Conservation (phyloP, 495 filamentous ascomycete species). For the Collariella sp. region DNA sequence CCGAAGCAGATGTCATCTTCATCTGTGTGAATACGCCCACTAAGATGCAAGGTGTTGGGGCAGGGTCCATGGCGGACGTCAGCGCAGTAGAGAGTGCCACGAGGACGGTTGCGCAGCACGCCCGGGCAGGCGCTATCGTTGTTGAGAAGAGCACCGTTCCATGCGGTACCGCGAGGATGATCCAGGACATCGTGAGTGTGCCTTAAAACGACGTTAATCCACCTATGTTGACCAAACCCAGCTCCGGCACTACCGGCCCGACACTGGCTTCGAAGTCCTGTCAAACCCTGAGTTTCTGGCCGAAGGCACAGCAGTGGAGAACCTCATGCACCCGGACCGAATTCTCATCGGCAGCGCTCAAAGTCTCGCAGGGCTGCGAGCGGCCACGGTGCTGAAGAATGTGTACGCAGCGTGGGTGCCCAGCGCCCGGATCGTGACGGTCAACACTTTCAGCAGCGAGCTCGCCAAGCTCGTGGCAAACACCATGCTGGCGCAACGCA, state of each 20-base stretch:
- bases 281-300: slow-evolving; percentile 82
- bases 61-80: slow-evolving; percentile 64
- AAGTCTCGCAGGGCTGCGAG: slow-evolving; percentile 48
- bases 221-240: slow-evolving; percentile 13
- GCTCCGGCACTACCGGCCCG: slow-evolving; percentile 45
- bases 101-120: slow-evolving; percentile 55
- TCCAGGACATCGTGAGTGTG: slow-evolving; percentile 53
- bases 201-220: too few species aligned
- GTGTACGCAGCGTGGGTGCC: slow-evolving; percentile 71
- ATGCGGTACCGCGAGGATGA: slow-evolving; percentile 62
- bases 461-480: slow-evolving; percentile 75
- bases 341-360: slow-evolving; percentile 65
- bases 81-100: slow-evolving; percentile 63
- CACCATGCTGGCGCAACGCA: slow-evolving; percentile 72
- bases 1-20: slow-evolving; percentile 65
- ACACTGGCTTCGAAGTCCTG: slow-evolving; percentile 61
- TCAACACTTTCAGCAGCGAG: slow-evolving; percentile 74
- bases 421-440: slow-evolving; percentile 53
- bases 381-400: slow-evolving; percentile 52
- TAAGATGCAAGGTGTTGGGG: slow-evolving; percentile 60
- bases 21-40: slow-evolving; percentile 79
- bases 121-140: slow-evolving; percentile 60
- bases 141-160: slow-evolving; percentile 84
- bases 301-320: slow-evolving; percentile 65
- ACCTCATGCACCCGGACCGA: slow-evolving; percentile 65